These are phyloP conservation scores for Cladorrhinum sp. DNA, from an alignment of 2,329 filamentous ascomycete species.

Conservation along the genomic window DNA sequence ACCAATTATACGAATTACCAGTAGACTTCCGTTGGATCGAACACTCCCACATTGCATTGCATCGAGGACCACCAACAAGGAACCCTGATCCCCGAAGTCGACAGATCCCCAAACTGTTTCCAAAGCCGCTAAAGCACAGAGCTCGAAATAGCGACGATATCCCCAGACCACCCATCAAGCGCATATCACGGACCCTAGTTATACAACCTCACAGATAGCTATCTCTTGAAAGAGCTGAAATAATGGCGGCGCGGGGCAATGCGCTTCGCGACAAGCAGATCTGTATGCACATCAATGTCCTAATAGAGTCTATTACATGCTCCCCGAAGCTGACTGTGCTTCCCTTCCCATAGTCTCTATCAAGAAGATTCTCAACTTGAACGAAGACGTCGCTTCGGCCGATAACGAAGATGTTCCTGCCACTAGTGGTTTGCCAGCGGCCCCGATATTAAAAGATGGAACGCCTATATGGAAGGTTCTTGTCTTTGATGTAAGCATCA, in stretches of 20 bases:
- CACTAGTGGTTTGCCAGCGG: constrained; percentile 63
- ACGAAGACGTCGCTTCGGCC: constrained; percentile 64
- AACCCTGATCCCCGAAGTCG: not conserved
- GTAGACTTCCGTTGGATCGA: too few relatives aligned
- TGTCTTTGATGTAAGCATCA: constrained; percentile 69
- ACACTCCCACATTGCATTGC: too few relatives aligned
- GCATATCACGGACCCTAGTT: not conserved
- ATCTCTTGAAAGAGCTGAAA: constrained; percentile 15
- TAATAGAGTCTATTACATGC: not conserved
- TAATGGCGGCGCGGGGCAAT: constrained; percentile 46
- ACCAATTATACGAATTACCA: not conserved
- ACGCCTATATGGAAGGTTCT: constrained; percentile 92
- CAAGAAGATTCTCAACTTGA: constrained; percentile 93
- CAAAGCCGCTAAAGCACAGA: not conserved
- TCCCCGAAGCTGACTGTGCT: not conserved
- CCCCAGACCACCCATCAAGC: not conserved
- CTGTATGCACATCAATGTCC: constrained; percentile 32
- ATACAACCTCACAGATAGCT: not conserved
- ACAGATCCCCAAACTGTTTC: not conserved
- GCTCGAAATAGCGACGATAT: not conserved
- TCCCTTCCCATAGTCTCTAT: constrained; percentile 66
- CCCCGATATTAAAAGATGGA: constrained; percentile 65
- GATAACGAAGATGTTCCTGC: constrained; percentile 59
- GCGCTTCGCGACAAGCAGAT: constrained; percentile 52
- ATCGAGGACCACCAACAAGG: not conserved